Percentiles rank a stretch among this genome's conserved stretches.
Conservation (phyloP, 352 stramenopile species). For the Pythium chondricola region DNA sequence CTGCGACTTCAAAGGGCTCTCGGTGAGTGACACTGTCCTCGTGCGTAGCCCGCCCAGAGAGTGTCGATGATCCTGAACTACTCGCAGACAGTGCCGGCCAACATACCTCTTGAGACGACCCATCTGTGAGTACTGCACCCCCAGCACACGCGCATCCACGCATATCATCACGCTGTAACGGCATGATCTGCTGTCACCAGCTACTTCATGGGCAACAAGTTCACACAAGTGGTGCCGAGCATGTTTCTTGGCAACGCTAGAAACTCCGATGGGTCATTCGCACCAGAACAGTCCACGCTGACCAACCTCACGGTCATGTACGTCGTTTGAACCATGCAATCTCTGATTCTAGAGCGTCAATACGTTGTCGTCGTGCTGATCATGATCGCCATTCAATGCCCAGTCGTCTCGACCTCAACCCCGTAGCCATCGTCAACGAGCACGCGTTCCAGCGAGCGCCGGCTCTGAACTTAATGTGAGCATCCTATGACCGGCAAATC, state of each 20-base stretch:
- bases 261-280: slow-evolving; percentile 50
- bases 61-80: background rate
- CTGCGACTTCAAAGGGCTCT: slow-evolving; percentile 64
- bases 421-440: slow-evolving; percentile 64
- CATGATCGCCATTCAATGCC: too few relatives aligned
- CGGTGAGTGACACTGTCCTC: slow-evolving; percentile 19
- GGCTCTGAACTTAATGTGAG: slow-evolving; percentile 63
- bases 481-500: background rate
- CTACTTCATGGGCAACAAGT: slow-evolving; percentile 67
- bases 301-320: slow-evolving; percentile 69
- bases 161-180: too few relatives aligned
- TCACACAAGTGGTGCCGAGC: slow-evolving; percentile 46
- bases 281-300: slow-evolving; percentile 31
- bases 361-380: too few relatives aligned
- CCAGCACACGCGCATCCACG: too few relatives aligned
- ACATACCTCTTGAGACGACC: slow-evolving; percentile 64
- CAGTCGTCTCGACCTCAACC: slow-evolving; percentile 72
- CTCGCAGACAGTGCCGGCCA: slow-evolving; percentile 12
- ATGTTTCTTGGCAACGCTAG: slow-evolving; percentile 61
- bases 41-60: background rate
- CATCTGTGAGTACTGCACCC: slow-evolving; percentile 42
- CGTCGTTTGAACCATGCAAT: slow-evolving; percentile 3
- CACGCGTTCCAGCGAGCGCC: slow-evolving; percentile 49
- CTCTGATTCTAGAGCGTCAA: too few relatives aligned
- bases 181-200: slow-evolving; percentile 24